Base-by-base conservation (phyloP, 2,329 filamentous ascomycete genomes). In the Daldinia sp. region DNA sequence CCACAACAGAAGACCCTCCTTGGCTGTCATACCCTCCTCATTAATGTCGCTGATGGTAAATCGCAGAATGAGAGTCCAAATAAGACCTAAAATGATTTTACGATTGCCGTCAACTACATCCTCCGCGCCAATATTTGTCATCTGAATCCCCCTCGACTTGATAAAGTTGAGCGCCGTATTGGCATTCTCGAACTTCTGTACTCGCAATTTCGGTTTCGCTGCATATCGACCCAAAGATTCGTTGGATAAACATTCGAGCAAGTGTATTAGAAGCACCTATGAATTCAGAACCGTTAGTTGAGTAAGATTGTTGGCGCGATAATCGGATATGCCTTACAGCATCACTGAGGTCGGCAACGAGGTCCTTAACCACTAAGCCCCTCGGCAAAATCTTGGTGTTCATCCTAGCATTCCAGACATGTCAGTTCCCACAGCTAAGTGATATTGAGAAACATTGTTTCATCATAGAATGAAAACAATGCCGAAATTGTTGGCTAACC, bases 31-130 rank as follows among this genome's bases (percentile, higher is more conserved):
- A 72, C 96, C 96, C 85, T 98, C 96, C 80, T 95, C 92, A 79
- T 97, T 98, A 84, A 99, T 99, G 81, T 99, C 96, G 80, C 92
- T 98, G 79, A 99, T 99, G 74, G 96, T 99, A 81, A 99, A 99
- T 57, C 96, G 89, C 73, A 98, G 85, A 90, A 99, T 99, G 70
- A 99, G 86, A 5, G 94, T 99, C 96, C 96, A 99, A 81, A 99
- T 98, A 75, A 99, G 85, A 33, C 96, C 96, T 33, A 99, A 86
- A 67, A 98, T 97, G 77, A 99, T 98, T 86, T 98, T 99, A 74
- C 92, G 89, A 81, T 98, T 99, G 39, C 96, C 96, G 80, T 99
- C 95, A 33, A 99, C 96, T 26, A 99, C 93, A 86, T 99, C 96
- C 81, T 98, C 96, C 6, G 96, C 96, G 60, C 96, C 96, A 76